Base-by-base conservation (phyloP, 352 stramenopile species). In the Phytophthora citricola region DNA sequence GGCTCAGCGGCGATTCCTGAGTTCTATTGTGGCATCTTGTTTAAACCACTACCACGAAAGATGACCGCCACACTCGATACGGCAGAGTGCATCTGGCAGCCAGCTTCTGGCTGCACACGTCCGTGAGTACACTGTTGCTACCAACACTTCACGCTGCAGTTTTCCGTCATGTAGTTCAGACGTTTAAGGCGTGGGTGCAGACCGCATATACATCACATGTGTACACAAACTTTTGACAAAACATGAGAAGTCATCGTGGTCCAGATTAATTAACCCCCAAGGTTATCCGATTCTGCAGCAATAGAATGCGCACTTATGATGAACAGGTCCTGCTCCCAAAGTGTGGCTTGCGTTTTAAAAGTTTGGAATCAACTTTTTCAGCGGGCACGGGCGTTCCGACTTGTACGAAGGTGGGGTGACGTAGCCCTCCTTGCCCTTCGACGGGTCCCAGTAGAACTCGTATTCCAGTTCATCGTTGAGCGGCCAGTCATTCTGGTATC, bases 391-490 rank as follows among this genome's bases (percentile, higher is more conserved):
- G 2, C 14, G 48, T 29, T 17, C 40, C 41, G 39, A 24, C n/a
- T 69, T 51, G 66, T 64, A 67, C 10, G 52, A 12, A 4, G 49
- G 50, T 10, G 54, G 53, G 1, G 67, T 69, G 43, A 65, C 61
- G 67, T 69, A 75, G 15, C 51, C 56, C 22, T 67, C 67, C 40
- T 64, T 62, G 45, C 62, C 62, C 20, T 72, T 72, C 2, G 55
- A 39, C 5, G 62, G 43, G 46, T 72, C 56, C 67, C 62, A 71
- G 45, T 65, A 75, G n/a, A 69, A 71, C 22, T 71, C 67, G 56
- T 69, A 75, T 22, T 0, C 44, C 29, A 71, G 49, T 17, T 67
- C 54, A 11, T 59, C 49, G 44, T 67, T 71, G 32, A 71, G 49
- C 41, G 57, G 49, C 49, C 57, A 67, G 43, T 55, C 49, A 29